phyloP scores from a whole-genome alignment of 805 yeast species.

The Naumovozyma castellii region DNA sequence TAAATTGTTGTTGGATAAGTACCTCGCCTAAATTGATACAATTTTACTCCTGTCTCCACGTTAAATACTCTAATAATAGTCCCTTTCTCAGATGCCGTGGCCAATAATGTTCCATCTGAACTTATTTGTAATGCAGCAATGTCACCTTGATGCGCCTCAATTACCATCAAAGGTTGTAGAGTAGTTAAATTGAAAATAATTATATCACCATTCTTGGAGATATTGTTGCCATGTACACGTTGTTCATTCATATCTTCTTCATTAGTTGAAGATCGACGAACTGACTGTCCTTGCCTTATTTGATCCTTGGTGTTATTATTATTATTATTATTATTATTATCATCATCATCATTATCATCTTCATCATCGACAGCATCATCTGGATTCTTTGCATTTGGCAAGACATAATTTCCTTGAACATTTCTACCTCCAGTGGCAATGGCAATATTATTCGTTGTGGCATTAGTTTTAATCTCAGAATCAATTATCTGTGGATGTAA shows the following conservation, averaged over 20 bases:
- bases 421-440: slow-evolving; percentile 6
- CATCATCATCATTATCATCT: neutral
- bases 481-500: slow-evolving; percentile 54
- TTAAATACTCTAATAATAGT: slow-evolving; percentile 65
- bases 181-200: slow-evolving; percentile 53
- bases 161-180: slow-evolving; percentile 53
- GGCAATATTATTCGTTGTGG: slow-evolving; percentile 25
- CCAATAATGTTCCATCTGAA: slow-evolving; percentile 53
- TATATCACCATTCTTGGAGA: slow-evolving; percentile 47
- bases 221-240: neutral
- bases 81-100: slow-evolving; percentile 70
- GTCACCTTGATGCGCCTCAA: slow-evolving; percentile 65
- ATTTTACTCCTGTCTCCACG: slow-evolving; percentile 47
- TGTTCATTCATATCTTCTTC: neutral
- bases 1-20: slow-evolving; percentile 73
- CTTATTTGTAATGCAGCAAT: slow-evolving; percentile 54
- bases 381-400: neutral
- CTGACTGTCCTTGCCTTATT: no score
- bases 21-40: slow-evolving; percentile 64
- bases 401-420: neutral
- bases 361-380: neutral
- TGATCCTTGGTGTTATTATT: slow-evolving; percentile 30
- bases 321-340: no score
- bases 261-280: no score
- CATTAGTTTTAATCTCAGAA: slow-evolving; percentile 26